Conservation (phyloP, 345 rosid species). For the Schrenkiella parvula region DNA sequence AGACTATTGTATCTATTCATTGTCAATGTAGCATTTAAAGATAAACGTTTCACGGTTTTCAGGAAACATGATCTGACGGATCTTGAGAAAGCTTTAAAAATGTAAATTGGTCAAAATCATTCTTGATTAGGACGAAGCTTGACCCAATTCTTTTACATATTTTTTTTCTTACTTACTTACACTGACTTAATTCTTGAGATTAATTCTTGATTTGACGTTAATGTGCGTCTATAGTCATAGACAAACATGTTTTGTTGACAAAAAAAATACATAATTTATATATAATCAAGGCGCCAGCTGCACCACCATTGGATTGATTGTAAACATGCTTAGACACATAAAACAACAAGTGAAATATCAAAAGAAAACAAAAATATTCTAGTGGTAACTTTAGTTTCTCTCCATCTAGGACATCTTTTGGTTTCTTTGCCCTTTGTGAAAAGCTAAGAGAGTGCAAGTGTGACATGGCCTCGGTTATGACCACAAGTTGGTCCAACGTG, state of each 20-base stretch:
- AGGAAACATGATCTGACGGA: not conserved
- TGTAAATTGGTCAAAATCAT: not conserved
- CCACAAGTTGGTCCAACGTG: conserved; percentile 30
- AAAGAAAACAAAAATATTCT: not conserved
- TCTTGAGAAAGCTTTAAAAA: not conserved
- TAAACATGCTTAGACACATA: conserved; percentile 9
- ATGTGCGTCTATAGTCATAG: not conserved
- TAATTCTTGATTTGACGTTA: not conserved
- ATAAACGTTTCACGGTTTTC: not conserved
- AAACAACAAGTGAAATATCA: not conserved
- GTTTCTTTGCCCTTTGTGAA: conserved; percentile 18
- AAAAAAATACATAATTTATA: not conserved
- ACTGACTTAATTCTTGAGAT: not conserved
- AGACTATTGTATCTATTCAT: not conserved
- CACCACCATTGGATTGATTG: not conserved
- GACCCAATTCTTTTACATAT: not conserved
- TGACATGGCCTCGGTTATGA: conserved; percentile 31
- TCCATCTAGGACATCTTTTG: conserved; percentile 7
- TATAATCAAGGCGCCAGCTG: not conserved
- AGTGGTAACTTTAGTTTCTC: conserved; percentile 1
- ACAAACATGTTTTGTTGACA: not conserved
- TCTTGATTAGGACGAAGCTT: not conserved
- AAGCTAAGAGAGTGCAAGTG: conserved; percentile 21
- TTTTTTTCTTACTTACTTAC: not conserved
- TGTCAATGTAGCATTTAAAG: not conserved